phyloP scores from a whole-genome alignment of 1,284 basidiomycete genomes.

The Butyriboletus appendiculatus region DNA sequence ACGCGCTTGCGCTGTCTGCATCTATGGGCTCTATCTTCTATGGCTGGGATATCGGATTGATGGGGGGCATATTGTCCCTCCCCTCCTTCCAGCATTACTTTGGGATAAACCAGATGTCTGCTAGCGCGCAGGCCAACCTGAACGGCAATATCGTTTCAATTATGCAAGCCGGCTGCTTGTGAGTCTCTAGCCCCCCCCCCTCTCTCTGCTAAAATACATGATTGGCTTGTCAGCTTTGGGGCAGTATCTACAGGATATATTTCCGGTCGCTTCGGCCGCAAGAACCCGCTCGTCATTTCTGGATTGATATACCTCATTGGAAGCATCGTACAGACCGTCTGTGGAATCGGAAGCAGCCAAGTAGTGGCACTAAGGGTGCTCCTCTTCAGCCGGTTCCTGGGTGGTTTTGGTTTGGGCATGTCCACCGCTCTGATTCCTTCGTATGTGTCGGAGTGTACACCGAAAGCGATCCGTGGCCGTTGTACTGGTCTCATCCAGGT shows the following conservation, averaged over 20 bases:
- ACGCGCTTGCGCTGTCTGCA: constrained; percentile 45
- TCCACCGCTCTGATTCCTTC: constrained; percentile 56
- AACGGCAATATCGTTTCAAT: constrained; percentile 59
- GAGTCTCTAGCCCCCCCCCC: constrained; percentile 30
- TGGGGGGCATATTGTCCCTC: constrained; percentile 49
- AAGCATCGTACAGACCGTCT: constrained; percentile 50
- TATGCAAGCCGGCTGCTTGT: constrained; percentile 61
- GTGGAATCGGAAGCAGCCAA: constrained; percentile 43
- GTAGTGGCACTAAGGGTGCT: constrained; percentile 43
- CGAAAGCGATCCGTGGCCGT: constrained; percentile 54
- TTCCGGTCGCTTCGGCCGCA: constrained; percentile 47
- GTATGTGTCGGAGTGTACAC: constrained; percentile 60
- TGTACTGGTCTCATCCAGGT: constrained; percentile 61
- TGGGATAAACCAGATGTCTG: constrained; percentile 41
- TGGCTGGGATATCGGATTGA: constrained; percentile 42
- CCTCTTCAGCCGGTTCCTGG: constrained; percentile 51
- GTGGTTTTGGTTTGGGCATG: constrained; percentile 52
- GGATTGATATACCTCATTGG: constrained; percentile 59
- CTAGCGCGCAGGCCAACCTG: constrained; percentile 40
- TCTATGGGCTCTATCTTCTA: constrained; percentile 50
- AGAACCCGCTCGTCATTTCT: constrained; percentile 48
- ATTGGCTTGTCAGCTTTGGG: constrained; percentile 40
- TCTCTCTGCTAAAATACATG: not conserved
- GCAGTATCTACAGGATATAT: constrained; percentile 44
- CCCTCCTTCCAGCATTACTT: constrained; percentile 49